Base-by-base conservation (phyloP, 345 rosid species). In the Salix udensis region DNA sequence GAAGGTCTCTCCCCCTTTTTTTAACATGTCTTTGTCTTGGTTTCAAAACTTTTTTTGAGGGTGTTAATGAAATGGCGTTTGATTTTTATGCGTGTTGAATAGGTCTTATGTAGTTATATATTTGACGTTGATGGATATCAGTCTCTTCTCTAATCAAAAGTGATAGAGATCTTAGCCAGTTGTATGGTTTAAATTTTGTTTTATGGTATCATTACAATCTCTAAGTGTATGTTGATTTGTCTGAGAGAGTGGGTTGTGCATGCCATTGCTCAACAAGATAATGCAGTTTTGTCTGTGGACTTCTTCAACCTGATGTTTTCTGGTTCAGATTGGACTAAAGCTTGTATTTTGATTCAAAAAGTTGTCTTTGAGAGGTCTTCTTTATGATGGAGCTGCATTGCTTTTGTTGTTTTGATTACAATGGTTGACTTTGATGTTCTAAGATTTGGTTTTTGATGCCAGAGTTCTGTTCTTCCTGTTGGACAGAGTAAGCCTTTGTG, bases 1-100 rank as follows among this genome's bases (percentile, higher is more conserved):
- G 98, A 96, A 96, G 99, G 99, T 96, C 87, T 75, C 79, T 77
- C 37, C 7, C 37, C 37, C 37, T 52, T 74, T 70, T 52, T 55
- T 40, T 50, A 24, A 55, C 74, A 71, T 18, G 67, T 30, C 14
- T 68, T 55, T 66, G n/a, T 46, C 72, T 71, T 52, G 6, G 8
- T 36, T 68, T 62, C 40, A 74, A 70, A 21, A 67, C 13, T 24
- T 72, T 62, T 65, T 44, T 78, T 53, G 26, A 39, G 13, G 50
- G 8, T 64, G 65, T 18, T 50, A 42, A 65, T 75, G 73, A 77
- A 78, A 78, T 85, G 78, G 86, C 78, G 61, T 79, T 83, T 73
- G 80, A 77, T 80, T 86, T 84, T 82, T 81, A 52, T 84, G 87
- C 86, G 81, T 84, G 87, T 77, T 78, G 66, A 80, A 64, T 76